phyloP scores from a whole-genome alignment of 345 rosid genomes.

The Populus ilicifolia region DNA sequence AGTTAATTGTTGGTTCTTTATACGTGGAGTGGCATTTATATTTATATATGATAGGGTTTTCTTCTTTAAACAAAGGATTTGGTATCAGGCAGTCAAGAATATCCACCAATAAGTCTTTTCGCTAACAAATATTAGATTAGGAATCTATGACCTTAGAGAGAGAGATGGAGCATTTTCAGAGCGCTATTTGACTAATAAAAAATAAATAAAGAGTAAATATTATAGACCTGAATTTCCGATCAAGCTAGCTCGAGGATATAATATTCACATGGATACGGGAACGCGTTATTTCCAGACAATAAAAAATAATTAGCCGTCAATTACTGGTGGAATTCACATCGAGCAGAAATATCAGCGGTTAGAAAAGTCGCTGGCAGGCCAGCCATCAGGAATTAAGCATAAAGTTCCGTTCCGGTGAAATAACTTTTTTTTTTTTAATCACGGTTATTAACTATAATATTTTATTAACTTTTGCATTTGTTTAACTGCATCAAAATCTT shows the following conservation, averaged over 20 bases:
- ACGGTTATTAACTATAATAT: too few species aligned
- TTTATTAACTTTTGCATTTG: too few species aligned
- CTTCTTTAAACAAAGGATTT: not conserved
- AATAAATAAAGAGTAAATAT: not conserved
- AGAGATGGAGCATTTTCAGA: not conserved
- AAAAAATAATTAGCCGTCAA: not conserved
- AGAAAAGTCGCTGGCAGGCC: not conserved
- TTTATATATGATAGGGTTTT: not conserved
- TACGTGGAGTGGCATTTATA: not conserved
- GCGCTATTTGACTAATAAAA: not conserved
- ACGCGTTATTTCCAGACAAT: not conserved
- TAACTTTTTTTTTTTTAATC: too few species aligned
- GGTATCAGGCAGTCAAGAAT: not conserved
- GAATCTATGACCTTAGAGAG: not conserved
- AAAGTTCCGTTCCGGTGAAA: too few species aligned
- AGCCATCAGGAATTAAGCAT: not conserved
- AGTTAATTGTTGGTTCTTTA: not conserved
- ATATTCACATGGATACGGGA: not conserved
- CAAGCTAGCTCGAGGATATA: not conserved
- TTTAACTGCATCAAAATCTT: too few species aligned
- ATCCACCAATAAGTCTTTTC: not conserved
- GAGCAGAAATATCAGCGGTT: not conserved
- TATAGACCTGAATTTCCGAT: not conserved
- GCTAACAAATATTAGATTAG: not conserved
- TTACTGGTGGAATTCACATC: not conserved